Base-by-base conservation (phyloP, 352 stramenopile genomes). In the Phytophthora syringae region DNA sequence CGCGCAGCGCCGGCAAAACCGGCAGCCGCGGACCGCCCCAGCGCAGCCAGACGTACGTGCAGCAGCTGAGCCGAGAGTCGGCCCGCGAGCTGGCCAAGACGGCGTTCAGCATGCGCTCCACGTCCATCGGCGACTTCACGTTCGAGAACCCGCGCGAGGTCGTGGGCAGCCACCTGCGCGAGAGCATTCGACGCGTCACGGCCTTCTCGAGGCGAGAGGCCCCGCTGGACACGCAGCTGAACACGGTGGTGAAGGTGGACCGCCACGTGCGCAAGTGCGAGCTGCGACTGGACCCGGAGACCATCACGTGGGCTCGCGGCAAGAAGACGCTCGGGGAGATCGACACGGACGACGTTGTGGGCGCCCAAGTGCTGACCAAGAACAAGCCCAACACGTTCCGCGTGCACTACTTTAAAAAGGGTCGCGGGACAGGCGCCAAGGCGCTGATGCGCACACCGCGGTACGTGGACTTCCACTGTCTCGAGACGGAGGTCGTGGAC, bases 111-210 rank as follows among this genome's bases (percentile, higher is more conserved):
- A 70, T 82, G 60, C 86, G 86, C 57, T 88, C 86, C 16, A 80
- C 84, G 37, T 90, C 80, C n/a, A 72, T 93, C 27, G 86, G 81
- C 27, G 84, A 93, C 58, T 78, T 92, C 37, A 89, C 79, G 6
- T 90, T 94, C 54, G 80, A 90, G 45, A 82, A 87, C 45, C 80
- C 83, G 10, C 69, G 73, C 27, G 85, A 92, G 13, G 70, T 72
- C 22, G 64, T 68, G 16, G 72, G 71, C 20, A 76, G 69, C 47
- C 81, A 76, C 44, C 47, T 93, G 52, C 79, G 86, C 16, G 86
- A 93, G 52, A 93, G 85, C 39, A 89, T 94, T 52, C 86, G 86
- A n/a, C 82, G 82, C 22, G 80, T 94, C 11, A 88, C 90, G 73
- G 86, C 86, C 6, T 89, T 92, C 65, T 94, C 86, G n/a, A 72